phyloP scores from a whole-genome alignment of 2,329 filamentous ascomycete species.

The Bipolaris oryzae region DNA sequence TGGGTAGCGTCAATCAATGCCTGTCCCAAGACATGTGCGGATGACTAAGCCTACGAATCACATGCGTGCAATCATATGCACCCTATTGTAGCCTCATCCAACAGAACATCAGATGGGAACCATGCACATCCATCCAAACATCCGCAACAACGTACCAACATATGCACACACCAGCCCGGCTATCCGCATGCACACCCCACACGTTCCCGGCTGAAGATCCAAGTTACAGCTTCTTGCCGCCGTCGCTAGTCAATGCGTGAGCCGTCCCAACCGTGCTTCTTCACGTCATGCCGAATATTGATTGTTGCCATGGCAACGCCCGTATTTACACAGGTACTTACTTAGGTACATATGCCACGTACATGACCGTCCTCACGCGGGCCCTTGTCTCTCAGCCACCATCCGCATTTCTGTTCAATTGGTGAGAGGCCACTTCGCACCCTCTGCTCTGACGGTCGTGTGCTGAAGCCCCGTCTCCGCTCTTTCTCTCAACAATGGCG shows the following conservation, averaged over 20 bases:
- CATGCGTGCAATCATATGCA: too few relatives aligned
- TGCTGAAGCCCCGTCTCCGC: conserved; percentile 34
- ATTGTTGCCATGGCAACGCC: conserved; percentile 41
- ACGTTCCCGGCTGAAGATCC: conserved; percentile 7
- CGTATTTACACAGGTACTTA: conserved; percentile 29
- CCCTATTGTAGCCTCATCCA: too few relatives aligned
- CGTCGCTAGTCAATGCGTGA: conserved; percentile 14
- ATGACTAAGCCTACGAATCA: conserved; percentile 21
- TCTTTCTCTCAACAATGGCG: conserved; percentile 41
- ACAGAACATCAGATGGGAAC: not conserved
- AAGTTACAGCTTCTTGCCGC: conserved; percentile 13
- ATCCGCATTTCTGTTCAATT: conserved; percentile 38
- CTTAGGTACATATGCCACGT: conserved; percentile 25
- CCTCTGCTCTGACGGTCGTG: conserved; percentile 35
- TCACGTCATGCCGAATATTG: conserved; percentile 31
- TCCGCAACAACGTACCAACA: too few relatives aligned
- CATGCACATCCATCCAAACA: too few relatives aligned
- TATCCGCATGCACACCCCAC: conserved; percentile 16
- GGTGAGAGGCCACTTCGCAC: conserved; percentile 33
- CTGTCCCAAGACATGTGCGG: conserved; percentile 8
- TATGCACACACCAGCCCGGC: conserved; percentile 2
- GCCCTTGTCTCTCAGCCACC: conserved; percentile 36
- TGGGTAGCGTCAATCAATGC: conserved; percentile 12
- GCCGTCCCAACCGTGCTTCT: conserved; percentile 16
- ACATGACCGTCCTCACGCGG: conserved; percentile 25